A percentile compares a stretch with the other conserved stretches of the same genome.
These are phyloP conservation scores for Hirsutella thompsonii DNA, from an alignment of 2,329 filamentous ascomycete genomes.

Conservation along the genomic window DNA sequence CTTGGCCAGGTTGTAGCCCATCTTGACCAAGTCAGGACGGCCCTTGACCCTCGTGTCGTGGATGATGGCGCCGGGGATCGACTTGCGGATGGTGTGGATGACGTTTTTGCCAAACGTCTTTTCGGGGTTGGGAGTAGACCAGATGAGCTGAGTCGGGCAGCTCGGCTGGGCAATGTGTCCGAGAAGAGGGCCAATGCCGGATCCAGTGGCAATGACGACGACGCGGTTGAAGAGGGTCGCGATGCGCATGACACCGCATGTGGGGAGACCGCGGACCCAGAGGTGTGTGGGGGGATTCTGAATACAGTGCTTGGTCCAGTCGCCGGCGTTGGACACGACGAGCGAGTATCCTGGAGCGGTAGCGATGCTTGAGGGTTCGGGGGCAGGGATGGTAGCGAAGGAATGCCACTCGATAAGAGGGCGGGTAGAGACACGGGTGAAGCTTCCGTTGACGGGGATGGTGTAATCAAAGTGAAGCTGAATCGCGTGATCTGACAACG, in stretches of 20 bases:
- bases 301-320: conserved; percentile 60
- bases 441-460: conserved; percentile 34
- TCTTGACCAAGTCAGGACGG: conserved; percentile 41
- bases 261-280: conserved; percentile 56
- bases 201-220: conserved; percentile 58
- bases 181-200: conserved; percentile 58
- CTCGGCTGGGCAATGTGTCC: conserved; percentile 40
- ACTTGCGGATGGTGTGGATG: conserved; percentile 37
- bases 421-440: conserved; percentile 43
- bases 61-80: conserved; percentile 51
- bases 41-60: conserved; percentile 51
- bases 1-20: conserved; percentile 39
- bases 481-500: conserved; percentile 59
- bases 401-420: conserved; percentile 63
- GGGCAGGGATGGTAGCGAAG: conserved; percentile 60
- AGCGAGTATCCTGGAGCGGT: conserved; percentile 44
- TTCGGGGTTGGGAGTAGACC: conserved; percentile 51
- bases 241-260: conserved; percentile 54
- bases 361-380: conserved; percentile 16
- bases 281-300: conserved; percentile 44
- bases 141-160: conserved; percentile 48
- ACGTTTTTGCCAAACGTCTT: conserved; percentile 49
- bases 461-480: conserved; percentile 57
- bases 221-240: conserved; percentile 52
- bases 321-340: conserved; percentile 59